These are phyloP conservation scores for Cryphonectria nitschkei DNA, from an alignment of 2,329 filamentous ascomycete genomes.

Conservation along the genomic window DNA sequence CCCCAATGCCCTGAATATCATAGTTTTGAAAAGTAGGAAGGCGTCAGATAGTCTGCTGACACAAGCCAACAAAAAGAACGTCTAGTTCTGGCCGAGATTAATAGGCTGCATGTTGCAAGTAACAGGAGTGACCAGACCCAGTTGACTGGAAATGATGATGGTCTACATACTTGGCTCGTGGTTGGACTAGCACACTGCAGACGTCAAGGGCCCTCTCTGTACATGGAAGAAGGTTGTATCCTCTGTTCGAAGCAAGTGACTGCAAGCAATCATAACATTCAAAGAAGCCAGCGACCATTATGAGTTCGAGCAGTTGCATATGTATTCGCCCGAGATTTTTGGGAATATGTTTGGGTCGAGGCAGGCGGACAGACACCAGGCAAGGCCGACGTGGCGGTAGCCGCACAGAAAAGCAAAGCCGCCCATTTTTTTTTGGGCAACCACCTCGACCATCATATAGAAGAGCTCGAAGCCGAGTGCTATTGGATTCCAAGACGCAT, in stretches of 20 bases:
- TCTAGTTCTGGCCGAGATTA: too few relatives aligned
- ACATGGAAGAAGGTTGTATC: too few relatives aligned
- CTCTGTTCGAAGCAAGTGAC: background rate
- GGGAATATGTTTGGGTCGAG: background rate
- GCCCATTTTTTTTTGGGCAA: background rate
- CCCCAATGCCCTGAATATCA: too few relatives aligned
- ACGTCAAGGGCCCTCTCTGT: too few relatives aligned
- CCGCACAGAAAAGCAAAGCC: background rate
- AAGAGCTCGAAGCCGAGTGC: constrained; percentile 4
- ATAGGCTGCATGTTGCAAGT: too few relatives aligned
- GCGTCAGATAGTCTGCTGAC: too few relatives aligned
- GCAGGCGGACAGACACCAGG: background rate
- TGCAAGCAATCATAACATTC: background rate
- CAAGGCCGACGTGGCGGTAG: background rate
- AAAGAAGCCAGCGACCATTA: background rate
- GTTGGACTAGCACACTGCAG: too few relatives aligned
- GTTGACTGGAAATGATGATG: too few relatives aligned
- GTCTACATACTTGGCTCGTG: too few relatives aligned
- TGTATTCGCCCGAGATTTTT: background rate
- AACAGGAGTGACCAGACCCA: too few relatives aligned
- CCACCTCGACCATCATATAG: background rate
- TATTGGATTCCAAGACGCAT: background rate
- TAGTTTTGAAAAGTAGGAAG: too few relatives aligned
- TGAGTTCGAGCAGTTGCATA: background rate
- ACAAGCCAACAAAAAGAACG: too few relatives aligned